These are phyloP conservation scores for Ophiocordyceps camponoti-saundersi DNA, from an alignment of 2,329 filamentous ascomycete species.

Conservation along the genomic window DNA sequence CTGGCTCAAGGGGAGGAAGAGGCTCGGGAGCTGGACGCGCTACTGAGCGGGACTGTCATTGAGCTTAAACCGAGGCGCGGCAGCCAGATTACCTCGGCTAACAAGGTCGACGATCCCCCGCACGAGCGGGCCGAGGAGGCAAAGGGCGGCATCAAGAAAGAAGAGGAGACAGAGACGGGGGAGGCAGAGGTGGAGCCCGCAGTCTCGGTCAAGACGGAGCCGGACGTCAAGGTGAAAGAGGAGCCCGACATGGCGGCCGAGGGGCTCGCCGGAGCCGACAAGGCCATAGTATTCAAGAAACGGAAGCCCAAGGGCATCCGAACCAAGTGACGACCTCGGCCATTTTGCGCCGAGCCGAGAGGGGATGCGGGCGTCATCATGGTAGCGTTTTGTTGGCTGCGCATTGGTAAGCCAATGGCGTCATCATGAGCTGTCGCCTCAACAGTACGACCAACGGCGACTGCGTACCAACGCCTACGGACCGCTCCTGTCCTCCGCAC, in stretches of 20 bases:
- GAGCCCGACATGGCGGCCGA: conserved; percentile 11
- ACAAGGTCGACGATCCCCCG: conserved; percentile 3
- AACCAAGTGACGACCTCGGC: conserved; percentile 6
- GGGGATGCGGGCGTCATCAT: not conserved
- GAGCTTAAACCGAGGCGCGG: conserved; percentile 6
- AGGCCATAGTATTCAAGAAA: conserved; percentile 60
- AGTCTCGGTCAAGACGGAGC: not conserved
- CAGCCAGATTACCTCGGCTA: no score
- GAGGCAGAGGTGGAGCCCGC: not conserved
- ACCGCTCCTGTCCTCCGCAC: no score
- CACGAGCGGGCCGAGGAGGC: conserved; percentile 10
- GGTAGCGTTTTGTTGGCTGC: not conserved
- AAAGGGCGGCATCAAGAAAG: conserved; percentile 8
- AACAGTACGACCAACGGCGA: not conserved
- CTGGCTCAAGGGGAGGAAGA: conserved; percentile 26
- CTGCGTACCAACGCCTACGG: no score
- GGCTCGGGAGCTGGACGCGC: conserved; percentile 39
- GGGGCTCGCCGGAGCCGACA: conserved; percentile 20
- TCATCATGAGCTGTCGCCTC: not conserved
- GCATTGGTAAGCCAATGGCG: not conserved
- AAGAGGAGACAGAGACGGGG: conserved; percentile 5
- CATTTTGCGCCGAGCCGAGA: not conserved
- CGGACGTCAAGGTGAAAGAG: not conserved
- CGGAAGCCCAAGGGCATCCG: conserved; percentile 51
- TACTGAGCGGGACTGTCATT: conserved; percentile 25